These are phyloP conservation scores for Alternaria viburni DNA, from an alignment of 2,329 filamentous ascomycete species.

Conservation along the genomic window DNA sequence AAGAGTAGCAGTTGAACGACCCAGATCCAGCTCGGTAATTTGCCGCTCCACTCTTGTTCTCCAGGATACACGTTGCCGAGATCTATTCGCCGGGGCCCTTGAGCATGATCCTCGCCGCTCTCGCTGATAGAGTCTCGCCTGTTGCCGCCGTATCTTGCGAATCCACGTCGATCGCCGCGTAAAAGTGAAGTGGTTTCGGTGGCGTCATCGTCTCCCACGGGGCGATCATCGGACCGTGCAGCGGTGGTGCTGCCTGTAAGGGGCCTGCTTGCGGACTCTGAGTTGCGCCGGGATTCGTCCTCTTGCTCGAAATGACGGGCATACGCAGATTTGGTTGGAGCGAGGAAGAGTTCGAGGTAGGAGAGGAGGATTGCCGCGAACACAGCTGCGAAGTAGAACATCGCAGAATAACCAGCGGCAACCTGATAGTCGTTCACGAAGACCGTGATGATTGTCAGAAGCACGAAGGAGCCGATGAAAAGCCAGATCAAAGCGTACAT, in stretches of 20 bases:
- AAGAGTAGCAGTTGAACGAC: conserved; percentile 82
- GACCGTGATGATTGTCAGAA: conserved; percentile 75
- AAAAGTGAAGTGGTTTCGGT: conserved; percentile 66
- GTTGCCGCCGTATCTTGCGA: conserved; percentile 58
- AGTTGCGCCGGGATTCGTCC: conserved; percentile 20
- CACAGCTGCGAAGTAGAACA: conserved; percentile 78
- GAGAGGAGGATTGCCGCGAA: conserved; percentile 78
- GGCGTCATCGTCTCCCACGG: conserved; percentile 48
- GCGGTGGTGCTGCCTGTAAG: conserved; percentile 41
- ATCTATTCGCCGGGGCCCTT: conserved; percentile 43
- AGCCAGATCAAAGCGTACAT: conserved; percentile 85
- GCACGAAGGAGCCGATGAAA: conserved; percentile 74
- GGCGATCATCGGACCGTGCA: conserved; percentile 41
- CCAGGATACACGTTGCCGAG: conserved; percentile 59
- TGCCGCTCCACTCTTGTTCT: conserved; percentile 86
- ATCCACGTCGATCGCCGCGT: conserved; percentile 59
- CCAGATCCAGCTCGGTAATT: conserved; percentile 85
- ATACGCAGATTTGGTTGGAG: conserved; percentile 73
- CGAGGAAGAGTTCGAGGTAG: conserved; percentile 78
- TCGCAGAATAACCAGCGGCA: conserved; percentile 78
- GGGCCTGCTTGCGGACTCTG: conserved; percentile 44
- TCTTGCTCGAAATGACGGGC: conserved; percentile 59
- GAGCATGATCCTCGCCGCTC: conserved; percentile 40
- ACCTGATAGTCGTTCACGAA: conserved; percentile 77
- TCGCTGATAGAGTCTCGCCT: conserved; percentile 49